Evolutionary conservation across 1,139 yeast genomes (phyloP).

Genomic region (Hansenula sp.): DNA sequence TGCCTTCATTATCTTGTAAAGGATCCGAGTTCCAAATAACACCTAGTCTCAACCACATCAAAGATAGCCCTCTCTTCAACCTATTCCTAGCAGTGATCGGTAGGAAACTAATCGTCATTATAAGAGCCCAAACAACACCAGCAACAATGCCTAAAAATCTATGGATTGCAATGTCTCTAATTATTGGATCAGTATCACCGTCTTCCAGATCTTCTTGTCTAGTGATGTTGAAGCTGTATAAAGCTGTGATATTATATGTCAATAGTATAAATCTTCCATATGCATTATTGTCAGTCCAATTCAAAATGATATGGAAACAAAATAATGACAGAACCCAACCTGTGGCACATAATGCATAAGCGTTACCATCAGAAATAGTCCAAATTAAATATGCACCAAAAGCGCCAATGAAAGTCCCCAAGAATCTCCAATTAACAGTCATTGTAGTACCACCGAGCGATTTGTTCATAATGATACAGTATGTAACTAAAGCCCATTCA

Average conservation of each 20-base stretch:
- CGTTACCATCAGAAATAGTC: slow-evolving; percentile 56
- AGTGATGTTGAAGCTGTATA: slow-evolving; percentile 70
- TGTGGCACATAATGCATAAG: slow-evolving; percentile 45
- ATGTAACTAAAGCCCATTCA: slow-evolving; percentile 83
- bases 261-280: slow-evolving; percentile 71
- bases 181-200: slow-evolving; percentile 67
- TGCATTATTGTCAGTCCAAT: slow-evolving; percentile 61
- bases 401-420: slow-evolving; percentile 78
- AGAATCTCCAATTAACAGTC: slow-evolving; percentile 71
- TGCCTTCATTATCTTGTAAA: slow-evolving; percentile 25
- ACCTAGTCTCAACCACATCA: slow-evolving; percentile 77
- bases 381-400: slow-evolving; percentile 55
- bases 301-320: slow-evolving; percentile 65
- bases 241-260: slow-evolving; percentile 75
- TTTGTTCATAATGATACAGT: slow-evolving; percentile 80
- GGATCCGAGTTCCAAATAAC: slow-evolving; percentile 76
- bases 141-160: slow-evolving; percentile 67
- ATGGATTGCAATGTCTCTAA: slow-evolving; percentile 77
- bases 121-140: slow-evolving; percentile 76
- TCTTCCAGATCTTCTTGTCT: slow-evolving; percentile 51
- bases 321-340: slow-evolving; percentile 62
- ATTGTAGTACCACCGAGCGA: slow-evolving; percentile 84
- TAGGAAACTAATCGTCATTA: slow-evolving; percentile 56
- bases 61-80: slow-evolving; percentile 58
- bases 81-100: slow-evolving; percentile 77